phyloP scores from a whole-genome alignment of 495 filamentous ascomycete genomes.

The Penicillium cosmopolitanum region DNA sequence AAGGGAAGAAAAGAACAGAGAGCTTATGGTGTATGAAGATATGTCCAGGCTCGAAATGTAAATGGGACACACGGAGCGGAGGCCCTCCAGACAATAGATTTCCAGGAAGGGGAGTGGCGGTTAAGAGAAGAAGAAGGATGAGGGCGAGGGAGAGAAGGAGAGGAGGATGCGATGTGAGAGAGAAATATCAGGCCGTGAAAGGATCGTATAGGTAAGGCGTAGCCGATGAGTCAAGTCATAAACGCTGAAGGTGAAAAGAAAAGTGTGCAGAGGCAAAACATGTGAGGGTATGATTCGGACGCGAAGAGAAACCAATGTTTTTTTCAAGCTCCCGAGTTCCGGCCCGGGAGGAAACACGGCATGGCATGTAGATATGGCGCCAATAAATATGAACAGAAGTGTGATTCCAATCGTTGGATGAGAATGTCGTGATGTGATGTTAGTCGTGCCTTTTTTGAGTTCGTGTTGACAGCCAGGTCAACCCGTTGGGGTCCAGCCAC shows the following conservation, averaged over 20 bases:
- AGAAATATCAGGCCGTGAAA: conserved; percentile 27
- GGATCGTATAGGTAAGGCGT: conserved; percentile 30
- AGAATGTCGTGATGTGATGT: conserved; percentile 14
- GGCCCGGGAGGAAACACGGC: conserved; percentile 23
- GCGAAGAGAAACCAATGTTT: neutral
- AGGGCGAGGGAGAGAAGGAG: neutral
- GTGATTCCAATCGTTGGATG: neutral
- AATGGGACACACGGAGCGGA: conserved; percentile 4
- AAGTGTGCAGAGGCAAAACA: neutral
- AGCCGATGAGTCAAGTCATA: conserved; percentile 19
- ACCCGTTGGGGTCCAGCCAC: conserved; percentile 46
- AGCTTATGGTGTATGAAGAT: conserved; percentile 14
- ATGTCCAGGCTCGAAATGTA: conserved; percentile 31
- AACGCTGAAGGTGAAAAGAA: conserved; percentile 5
- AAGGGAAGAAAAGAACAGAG: conserved; percentile 5
- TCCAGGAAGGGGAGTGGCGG: conserved; percentile 1
- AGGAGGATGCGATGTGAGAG: conserved; percentile 14
- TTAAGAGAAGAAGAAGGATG: conserved; percentile 4
- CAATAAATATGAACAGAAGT: conserved; percentile 20
- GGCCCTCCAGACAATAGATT: neutral
- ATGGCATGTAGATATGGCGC: conserved; percentile 17
- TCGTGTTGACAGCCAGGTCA: conserved; percentile 51
- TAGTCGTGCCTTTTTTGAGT: conserved; percentile 27
- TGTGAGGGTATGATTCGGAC: conserved; percentile 6
- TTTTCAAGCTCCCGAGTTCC: conserved; percentile 23